These are phyloP conservation scores for Phaseolus coccineus DNA, from an alignment of 331 rosid species.

Conservation along the genomic window DNA sequence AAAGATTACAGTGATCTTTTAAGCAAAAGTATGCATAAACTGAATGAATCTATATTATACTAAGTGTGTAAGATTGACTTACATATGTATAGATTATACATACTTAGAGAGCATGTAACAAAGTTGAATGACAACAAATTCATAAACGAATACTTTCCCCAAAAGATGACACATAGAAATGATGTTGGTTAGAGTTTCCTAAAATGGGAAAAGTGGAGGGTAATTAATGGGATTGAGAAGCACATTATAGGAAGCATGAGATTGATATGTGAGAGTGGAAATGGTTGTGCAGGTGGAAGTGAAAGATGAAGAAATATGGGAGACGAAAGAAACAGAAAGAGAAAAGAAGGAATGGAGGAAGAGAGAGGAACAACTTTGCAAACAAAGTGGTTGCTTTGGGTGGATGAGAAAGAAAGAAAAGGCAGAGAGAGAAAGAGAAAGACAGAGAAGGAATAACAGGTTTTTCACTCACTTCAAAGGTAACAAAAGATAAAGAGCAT, in stretches of 20 bases:
- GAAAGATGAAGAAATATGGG: conserved; percentile 65
- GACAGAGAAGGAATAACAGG: conserved; percentile 60
- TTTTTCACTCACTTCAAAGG: conserved; percentile 59
- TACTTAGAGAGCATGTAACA: conserved; percentile 3
- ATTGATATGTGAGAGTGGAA: conserved; percentile 48
- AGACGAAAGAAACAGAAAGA: conserved; percentile 53
- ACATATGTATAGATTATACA: background rate
- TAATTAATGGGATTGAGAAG: conserved; percentile 12
- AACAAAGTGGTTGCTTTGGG: conserved; percentile 80
- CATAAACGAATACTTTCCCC: background rate
- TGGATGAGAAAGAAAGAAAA: conserved; percentile 77
- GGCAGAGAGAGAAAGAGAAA: conserved; percentile 69
- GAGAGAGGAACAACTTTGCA: conserved; percentile 55
- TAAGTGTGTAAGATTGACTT: too few relatives aligned
- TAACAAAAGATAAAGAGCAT: conserved; percentile 46
- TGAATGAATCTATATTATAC: too few relatives aligned
- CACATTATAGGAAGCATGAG: conserved; percentile 35
- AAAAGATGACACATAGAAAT: conserved; percentile 25
- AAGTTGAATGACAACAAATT: conserved; percentile 23
- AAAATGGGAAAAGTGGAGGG: conserved; percentile 25
- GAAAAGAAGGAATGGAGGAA: conserved; percentile 53
- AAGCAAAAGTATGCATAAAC: too few relatives aligned
- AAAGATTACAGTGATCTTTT: too few relatives aligned
- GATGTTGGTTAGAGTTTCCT: conserved; percentile 37
- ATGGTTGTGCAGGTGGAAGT: conserved; percentile 71